A percentile compares a stretch with the other conserved stretches of the same genome.
These are phyloP conservation scores for Clohesyomyces aquaticus DNA, from an alignment of 495 filamentous ascomycete species.

Conservation along the genomic window DNA sequence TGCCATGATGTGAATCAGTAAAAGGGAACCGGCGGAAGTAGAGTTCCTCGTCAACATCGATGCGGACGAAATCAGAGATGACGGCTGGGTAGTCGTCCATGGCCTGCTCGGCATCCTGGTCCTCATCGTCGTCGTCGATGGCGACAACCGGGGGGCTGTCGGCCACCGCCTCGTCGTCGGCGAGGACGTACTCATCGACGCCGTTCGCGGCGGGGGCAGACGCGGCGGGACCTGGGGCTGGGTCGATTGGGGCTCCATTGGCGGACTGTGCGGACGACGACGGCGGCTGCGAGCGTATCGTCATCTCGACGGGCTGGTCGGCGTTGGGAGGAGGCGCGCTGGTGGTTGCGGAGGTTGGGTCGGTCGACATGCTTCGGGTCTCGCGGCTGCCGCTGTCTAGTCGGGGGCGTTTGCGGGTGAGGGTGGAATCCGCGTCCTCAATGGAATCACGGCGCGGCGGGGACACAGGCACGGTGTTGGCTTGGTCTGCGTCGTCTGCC, in stretches of 20 bases:
- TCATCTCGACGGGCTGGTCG: slow-evolving; percentile 53
- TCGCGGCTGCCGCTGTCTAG: slow-evolving; percentile 60
- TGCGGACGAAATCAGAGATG: slow-evolving; percentile 26
- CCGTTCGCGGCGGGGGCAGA: slow-evolving; percentile 20
- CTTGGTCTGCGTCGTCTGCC: slow-evolving; percentile 26
- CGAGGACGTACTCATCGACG: slow-evolving; percentile 27
- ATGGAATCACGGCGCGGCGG: slow-evolving; percentile 53
- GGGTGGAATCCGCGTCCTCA: slow-evolving; percentile 60
- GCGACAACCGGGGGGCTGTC: slow-evolving; percentile 40
- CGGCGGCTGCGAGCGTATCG: slow-evolving; percentile 51
- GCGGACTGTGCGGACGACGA: slow-evolving; percentile 46
- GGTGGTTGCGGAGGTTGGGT: slow-evolving; percentile 28
- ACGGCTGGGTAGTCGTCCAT: slow-evolving; percentile 26
- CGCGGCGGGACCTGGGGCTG: slow-evolving; percentile 1
- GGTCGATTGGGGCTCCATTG: slow-evolving; percentile 7
- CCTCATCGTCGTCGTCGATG: slow-evolving; percentile 43
- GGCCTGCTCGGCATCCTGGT: slow-evolving; percentile 36
- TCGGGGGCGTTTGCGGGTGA: slow-evolving; percentile 65
- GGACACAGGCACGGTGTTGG: slow-evolving; percentile 37
- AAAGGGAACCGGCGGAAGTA: slow-evolving; percentile 31
- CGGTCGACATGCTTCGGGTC: slow-evolving; percentile 51
- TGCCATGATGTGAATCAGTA: slow-evolving; percentile 12
- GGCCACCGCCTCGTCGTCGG: slow-evolving; percentile 25
- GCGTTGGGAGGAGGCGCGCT: slow-evolving; percentile 41
- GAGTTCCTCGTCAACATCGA: slow-evolving; percentile 33